These are phyloP conservation scores for Cercophora samala DNA, from an alignment of 495 filamentous ascomycete species.

Conservation along the genomic window DNA sequence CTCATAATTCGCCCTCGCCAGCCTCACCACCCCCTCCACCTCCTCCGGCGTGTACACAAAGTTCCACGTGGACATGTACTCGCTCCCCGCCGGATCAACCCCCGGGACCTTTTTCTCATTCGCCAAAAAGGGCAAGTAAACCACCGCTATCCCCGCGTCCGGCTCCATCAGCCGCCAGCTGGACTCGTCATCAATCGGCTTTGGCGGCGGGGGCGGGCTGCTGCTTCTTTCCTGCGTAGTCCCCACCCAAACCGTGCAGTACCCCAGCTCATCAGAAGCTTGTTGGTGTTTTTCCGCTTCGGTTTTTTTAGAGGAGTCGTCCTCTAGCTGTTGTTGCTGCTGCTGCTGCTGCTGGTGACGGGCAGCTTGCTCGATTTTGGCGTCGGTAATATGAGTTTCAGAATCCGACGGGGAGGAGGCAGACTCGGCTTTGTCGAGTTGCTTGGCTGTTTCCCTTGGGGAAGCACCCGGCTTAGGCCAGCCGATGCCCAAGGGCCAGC, in stretches of 20 bases:
- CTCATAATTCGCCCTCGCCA: slow-evolving; percentile 82
- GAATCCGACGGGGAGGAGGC: slow-evolving; percentile 54
- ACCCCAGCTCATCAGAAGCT: slow-evolving; percentile 62
- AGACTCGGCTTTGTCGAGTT: slow-evolving; percentile 67
- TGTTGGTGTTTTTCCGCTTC: slow-evolving; percentile 35
- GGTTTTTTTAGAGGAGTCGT: slow-evolving; percentile 13
- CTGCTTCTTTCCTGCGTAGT: slow-evolving; percentile 66
- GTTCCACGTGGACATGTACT: slow-evolving; percentile 95
- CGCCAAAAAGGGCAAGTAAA: slow-evolving; percentile 86
- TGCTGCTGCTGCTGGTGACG: slow-evolving; percentile 22
- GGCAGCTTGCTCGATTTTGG: slow-evolving; percentile 50
- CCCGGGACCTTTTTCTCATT: slow-evolving; percentile 68
- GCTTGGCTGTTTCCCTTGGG: slow-evolving; percentile 52
- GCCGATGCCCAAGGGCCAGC: slow-evolving; percentile 87
- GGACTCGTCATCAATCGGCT: slow-evolving; percentile 47
- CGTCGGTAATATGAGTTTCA: slow-evolving; percentile 59
- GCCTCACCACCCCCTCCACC: slow-evolving; percentile 72
- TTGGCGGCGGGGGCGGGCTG: slow-evolving; percentile 56
- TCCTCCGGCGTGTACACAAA: slow-evolving; percentile 89
- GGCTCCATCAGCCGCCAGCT: slow-evolving; percentile 73
- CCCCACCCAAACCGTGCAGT: slow-evolving; percentile 95
- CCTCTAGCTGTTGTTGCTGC: slow-evolving; percentile 17
- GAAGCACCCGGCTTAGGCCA: slow-evolving; percentile 68
- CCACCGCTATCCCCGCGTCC: slow-evolving; percentile 79
- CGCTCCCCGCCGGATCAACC: slow-evolving; percentile 73